Percentiles rank a stretch among this genome's conserved stretches.
Evolutionary conservation across 176 grass and related monocot genomes (phyloP).

Genomic region (Cenchrus purpureus): DNA sequence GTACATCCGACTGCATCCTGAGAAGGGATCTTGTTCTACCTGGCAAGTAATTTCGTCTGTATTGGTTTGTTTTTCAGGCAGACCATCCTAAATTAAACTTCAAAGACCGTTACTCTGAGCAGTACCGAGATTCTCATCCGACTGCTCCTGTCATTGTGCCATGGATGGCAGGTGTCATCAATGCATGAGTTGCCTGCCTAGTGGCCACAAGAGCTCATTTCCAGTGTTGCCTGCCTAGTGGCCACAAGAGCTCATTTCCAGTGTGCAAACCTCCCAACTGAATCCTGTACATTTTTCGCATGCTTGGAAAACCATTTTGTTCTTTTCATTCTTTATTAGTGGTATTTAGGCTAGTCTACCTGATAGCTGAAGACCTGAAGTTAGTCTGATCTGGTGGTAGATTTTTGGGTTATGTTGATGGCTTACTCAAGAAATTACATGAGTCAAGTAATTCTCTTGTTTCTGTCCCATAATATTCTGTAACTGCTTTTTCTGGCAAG

Average conservation of each 20-base stretch:
- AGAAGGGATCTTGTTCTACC: not conserved
- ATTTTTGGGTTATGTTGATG: not conserved
- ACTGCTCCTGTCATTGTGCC: constrained; percentile 67
- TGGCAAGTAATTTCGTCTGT: not conserved
- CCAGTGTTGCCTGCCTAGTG: not conserved
- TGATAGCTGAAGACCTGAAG: constrained; percentile 6
- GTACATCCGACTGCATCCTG: not conserved
- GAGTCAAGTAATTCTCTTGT: not conserved
- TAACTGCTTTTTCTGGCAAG: not conserved
- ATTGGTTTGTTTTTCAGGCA: constrained; percentile 48
- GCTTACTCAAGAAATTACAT: not conserved
- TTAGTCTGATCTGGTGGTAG: not conserved
- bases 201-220: not conserved
- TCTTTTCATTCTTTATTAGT: constrained; percentile 25
- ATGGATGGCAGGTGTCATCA: constrained; percentile 77
- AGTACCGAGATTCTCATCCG: constrained; percentile 71
- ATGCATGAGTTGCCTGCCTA: constrained; percentile 16
- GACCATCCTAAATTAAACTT: constrained; percentile 64
- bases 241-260: not conserved
- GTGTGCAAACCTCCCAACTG: not conserved
- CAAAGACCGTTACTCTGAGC: constrained; percentile 75
- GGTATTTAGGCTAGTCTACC: constrained; percentile 9
- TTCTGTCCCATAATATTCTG: not conserved
- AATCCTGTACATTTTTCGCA: not conserved
- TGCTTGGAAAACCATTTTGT: not conserved